Conservation (phyloP, 257 asterid species). For the Solanum virginianum region DNA sequence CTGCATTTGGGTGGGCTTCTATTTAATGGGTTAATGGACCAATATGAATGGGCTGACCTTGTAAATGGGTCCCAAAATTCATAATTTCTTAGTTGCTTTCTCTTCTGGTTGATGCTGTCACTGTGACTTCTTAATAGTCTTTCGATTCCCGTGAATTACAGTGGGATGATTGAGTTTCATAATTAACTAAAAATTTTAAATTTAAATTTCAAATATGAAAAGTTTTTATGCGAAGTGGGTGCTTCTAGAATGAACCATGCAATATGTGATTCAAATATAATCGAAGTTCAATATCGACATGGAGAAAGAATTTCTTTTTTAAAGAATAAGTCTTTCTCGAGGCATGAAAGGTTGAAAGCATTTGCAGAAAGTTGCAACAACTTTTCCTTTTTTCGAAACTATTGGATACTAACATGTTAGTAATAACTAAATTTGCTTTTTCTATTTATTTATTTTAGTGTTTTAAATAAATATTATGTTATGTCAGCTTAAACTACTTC, state of each 20-base stretch:
- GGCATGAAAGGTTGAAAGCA: neutral
- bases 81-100: neutral
- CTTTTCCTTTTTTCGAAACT: neutral
- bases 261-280: no score
- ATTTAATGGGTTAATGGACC: neutral
- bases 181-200: neutral
- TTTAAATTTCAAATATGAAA: no score
- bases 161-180: neutral
- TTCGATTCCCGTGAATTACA: fast-evolving
- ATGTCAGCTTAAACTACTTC: neutral
- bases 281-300: no score
- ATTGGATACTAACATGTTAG: neutral
- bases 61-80: neutral
- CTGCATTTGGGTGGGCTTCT: neutral
- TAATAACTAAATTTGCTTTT: neutral
- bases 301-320: no score
- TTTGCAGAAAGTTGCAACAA: neutral
- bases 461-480: neutral
- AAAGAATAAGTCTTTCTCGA: neutral
- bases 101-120: neutral
- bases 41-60: neutral
- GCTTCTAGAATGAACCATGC: no score
- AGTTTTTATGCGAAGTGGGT: fast-evolving
- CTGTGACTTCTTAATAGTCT: neutral
- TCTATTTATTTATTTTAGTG: neutral